Evolutionary conservation across 768 basidiomycete genomes (phyloP), one percentile per base, ranked within the genome.

Genomic region (Paxillus involutus): DNA sequence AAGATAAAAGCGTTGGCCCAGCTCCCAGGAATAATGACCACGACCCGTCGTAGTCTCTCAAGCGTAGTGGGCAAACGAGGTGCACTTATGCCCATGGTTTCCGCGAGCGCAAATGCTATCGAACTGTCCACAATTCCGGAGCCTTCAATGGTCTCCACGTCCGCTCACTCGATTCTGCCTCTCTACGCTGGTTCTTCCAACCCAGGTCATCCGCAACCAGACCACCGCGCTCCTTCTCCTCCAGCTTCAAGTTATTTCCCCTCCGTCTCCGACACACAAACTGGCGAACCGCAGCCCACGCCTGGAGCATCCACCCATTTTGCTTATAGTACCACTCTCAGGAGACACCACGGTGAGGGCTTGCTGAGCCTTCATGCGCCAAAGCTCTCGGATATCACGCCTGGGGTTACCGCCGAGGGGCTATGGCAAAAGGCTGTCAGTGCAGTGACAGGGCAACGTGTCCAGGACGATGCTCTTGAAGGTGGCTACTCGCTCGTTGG

Each of bases 241-340:
- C 91, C 91, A 0, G 91, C 91, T 0, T 91, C 90, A 3, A 79
- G 88, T 0, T 92, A 92, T 69, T 93, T 92, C 62, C 79, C 86
- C 0, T 68, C 81, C 1, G 77, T 84, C 32, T 76, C 80, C 75
- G 72, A 49, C 76, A 82, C 58, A 58, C 70, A 69, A 65, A 75
- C 40, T 36, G 71, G 52, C n/a, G 77, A 82, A 56, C 75, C 85
- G 10, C 77, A 82, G 33, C 83, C 86, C 0, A 76, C 82, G 0
- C 77, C 86, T 0, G 84, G 83, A 48, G 88, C 91, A 1, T 77
- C 80, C 30, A 67, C 81, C 4, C 91, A 93, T 63, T 93, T 93
- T 62, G 85, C 89, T 1, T 92, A 90, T 68, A 91, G 88, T 60
- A 92, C 90, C 0, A 89, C 87, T 0, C 75, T 93, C 17, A 74